These are phyloP conservation scores for Plasmodium billcollinsi DNA, from an alignment of 169 alveolate species.

Conservation along the genomic window DNA sequence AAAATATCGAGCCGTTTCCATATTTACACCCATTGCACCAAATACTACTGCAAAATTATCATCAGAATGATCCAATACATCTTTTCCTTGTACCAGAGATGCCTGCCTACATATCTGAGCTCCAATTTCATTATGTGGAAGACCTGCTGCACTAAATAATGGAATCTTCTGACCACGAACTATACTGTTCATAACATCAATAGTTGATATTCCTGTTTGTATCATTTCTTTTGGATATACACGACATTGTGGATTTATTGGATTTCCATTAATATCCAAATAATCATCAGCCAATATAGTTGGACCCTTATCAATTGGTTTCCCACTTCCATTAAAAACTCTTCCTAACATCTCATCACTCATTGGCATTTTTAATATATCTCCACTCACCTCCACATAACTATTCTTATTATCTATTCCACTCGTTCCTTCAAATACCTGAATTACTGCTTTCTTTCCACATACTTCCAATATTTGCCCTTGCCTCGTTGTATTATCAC, in stretches of 20 bases:
- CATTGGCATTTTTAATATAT: conserved; percentile 98
- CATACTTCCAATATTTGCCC: conserved; percentile 98
- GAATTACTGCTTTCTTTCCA: conserved; percentile 98
- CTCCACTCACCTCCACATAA: conserved; percentile 99
- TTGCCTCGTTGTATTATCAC: conserved; percentile 98
- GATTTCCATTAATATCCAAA: conserved; percentile 97
- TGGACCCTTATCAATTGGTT: conserved; percentile 99
- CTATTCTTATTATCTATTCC: conserved; percentile 98
- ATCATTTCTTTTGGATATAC: conserved; percentile 99
- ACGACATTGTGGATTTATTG: conserved; percentile 98
- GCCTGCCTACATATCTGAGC: conserved; percentile 99
- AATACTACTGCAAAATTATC: conserved; percentile 99
- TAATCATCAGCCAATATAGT: conserved; percentile 98
- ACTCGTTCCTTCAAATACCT: conserved; percentile 99
- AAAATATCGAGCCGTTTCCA: conserved; percentile 99
- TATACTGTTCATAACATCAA: conserved; percentile 99
- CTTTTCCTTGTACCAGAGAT: conserved; percentile 98
- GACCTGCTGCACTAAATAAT: conserved; percentile 99
- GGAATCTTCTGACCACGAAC: conserved; percentile 99
- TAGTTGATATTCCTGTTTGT: conserved; percentile 99
- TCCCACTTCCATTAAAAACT: conserved; percentile 99
- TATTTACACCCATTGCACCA: conserved; percentile 99
- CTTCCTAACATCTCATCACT: conserved; percentile 99
- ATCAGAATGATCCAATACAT: conserved; percentile 97
- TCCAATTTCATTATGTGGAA: conserved; percentile 99